phyloP scores from a whole-genome alignment of 345 rosid genomes.

The Eucalyptus cloeziana region DNA sequence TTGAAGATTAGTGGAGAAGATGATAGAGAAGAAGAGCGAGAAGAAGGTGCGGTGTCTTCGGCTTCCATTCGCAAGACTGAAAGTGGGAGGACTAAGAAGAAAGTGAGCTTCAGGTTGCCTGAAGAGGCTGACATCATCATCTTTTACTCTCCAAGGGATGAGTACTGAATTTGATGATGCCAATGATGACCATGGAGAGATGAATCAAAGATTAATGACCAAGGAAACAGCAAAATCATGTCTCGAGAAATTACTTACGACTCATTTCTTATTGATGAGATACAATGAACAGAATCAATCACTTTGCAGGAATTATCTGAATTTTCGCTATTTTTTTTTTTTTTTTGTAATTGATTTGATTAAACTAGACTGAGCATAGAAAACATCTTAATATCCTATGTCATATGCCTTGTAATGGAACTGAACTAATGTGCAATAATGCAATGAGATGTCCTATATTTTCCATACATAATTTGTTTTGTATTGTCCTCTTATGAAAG shows the following conservation, averaged over 20 bases:
- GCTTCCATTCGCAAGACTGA: neutral
- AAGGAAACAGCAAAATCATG: neutral
- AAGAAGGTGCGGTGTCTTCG: neutral
- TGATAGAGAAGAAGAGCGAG: neutral
- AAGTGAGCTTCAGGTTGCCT: constrained; percentile 29
- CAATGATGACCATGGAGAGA: neutral
- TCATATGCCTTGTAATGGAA: neutral
- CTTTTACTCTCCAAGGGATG: constrained; percentile 10
- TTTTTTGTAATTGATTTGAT: neutral
- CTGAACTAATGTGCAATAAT: neutral
- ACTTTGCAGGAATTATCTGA: rapidly evolving
- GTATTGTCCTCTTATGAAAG: neutral
- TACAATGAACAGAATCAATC: neutral
- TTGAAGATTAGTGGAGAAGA: neutral
- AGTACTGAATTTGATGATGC: neutral
- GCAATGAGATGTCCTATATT: neutral
- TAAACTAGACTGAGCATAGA: rapidly evolving
- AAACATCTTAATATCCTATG: neutral
- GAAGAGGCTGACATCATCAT: constrained; percentile 16
- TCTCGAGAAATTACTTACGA: rapidly evolving
- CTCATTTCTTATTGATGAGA: neutral
- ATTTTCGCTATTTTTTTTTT: neutral
- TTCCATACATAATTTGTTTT: neutral
- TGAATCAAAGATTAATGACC: neutral
- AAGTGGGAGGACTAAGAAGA: constrained; percentile 10